phyloP scores from a whole-genome alignment of 2,329 filamentous ascomycete species.

The Pleomassaria siparia region DNA sequence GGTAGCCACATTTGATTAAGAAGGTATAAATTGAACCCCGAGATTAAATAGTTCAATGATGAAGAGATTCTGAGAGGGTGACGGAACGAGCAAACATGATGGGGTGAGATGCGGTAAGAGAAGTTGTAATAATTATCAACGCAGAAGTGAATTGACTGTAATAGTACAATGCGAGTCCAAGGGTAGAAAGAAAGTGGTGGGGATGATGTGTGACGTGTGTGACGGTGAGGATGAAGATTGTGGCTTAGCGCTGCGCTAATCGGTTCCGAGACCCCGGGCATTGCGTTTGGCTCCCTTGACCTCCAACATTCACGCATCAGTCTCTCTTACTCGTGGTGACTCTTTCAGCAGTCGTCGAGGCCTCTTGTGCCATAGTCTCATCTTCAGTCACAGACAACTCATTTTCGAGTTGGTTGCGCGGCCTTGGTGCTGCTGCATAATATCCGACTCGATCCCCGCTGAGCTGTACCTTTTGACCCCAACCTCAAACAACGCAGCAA shows the following conservation, averaged over 20 bases:
- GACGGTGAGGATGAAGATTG: neutral
- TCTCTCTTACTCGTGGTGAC: neutral
- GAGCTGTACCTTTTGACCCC: conserved; percentile 24
- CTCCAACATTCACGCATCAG: conserved; percentile 7
- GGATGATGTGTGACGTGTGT: neutral
- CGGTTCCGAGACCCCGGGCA: conserved; percentile 23
- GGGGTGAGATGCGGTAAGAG: too few relatives aligned
- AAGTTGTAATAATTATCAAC: too few relatives aligned
- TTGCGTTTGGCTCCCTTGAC: conserved; percentile 21
- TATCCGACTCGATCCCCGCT: conserved; percentile 27
- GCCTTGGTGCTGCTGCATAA: conserved; percentile 35
- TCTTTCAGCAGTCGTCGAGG: neutral
- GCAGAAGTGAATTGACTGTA: too few relatives aligned
- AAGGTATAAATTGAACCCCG: too few relatives aligned
- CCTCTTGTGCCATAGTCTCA: neutral
- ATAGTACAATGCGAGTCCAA: too few relatives aligned
- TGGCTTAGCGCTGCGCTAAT: conserved; percentile 7
- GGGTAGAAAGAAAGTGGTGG: too few relatives aligned
- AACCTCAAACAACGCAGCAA: conserved; percentile 8
- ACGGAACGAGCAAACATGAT: too few relatives aligned
- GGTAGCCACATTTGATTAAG: too few relatives aligned
- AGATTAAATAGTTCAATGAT: too few relatives aligned
- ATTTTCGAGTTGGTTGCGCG: conserved; percentile 10
- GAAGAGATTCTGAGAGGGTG: too few relatives aligned
- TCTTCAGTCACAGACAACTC: neutral